Evolutionary conservation across 768 basidiomycete species (phyloP).

Genomic region (Ramaria rubella): DNA sequence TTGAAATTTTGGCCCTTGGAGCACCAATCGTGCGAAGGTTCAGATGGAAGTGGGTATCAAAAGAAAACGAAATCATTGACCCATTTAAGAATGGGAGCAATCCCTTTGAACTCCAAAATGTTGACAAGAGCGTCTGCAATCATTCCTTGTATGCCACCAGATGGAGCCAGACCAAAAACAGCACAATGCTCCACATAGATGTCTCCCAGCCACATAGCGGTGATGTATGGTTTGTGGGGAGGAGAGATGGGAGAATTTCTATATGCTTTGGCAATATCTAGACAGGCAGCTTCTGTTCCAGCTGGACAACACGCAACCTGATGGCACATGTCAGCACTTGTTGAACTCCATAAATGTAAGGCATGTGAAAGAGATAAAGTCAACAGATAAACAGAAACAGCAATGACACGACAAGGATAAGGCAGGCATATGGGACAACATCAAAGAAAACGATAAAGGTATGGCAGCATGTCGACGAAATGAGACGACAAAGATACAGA

Average conservation of each 20-base stretch:
- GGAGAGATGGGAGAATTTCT: constrained; percentile 28
- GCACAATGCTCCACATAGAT: constrained; percentile 29
- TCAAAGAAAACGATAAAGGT: no score
- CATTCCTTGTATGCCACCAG: constrained; percentile 28
- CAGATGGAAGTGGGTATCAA: neutral
- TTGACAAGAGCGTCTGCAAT: constrained; percentile 24
- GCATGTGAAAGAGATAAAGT: neutral
- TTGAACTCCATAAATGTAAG: neutral
- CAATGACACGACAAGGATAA: no score
- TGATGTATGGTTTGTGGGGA: constrained; percentile 29
- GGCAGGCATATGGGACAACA: no score
- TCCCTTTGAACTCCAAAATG: constrained; percentile 15
- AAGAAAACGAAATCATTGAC: constrained; percentile 33
- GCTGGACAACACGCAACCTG: constrained; percentile 19
- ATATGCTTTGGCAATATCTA: constrained; percentile 32
- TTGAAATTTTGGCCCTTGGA: neutral
- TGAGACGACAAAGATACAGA: no score
- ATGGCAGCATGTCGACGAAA: no score
- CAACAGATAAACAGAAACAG: no score
- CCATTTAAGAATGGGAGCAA: constrained; percentile 28
- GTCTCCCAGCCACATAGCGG: constrained; percentile 20
- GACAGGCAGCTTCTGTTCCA: constrained; percentile 25
- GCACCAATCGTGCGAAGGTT: neutral
- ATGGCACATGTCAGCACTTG: neutral
- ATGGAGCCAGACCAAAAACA: constrained; percentile 25